Evolutionary conservation across 2,329 filamentous ascomycete genomes (phyloP), one percentile per base, ranked within the genome.

Genomic region (Neofusicoccum cordaticola): DNA sequence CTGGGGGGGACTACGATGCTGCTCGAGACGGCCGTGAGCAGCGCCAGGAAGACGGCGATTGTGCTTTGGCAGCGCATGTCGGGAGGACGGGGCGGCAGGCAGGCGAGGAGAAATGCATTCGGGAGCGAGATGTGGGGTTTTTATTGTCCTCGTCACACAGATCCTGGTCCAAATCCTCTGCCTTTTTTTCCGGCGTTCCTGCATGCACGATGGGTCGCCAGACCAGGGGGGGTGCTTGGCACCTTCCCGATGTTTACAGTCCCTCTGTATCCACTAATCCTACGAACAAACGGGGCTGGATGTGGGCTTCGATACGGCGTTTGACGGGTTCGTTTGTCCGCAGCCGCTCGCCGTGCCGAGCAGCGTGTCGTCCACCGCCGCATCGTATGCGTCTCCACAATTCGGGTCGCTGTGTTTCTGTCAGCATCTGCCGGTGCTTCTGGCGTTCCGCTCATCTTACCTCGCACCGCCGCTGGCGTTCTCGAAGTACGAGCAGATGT

Each of bases 401-500:
- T 84, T 84, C 0, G 77, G 69, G 66, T 84, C 81, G 64, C 82
- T 83, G 45, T 1, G 1, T 17, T 1, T 15, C 31, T 50, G 41
- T 69, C 13, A 48, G 39, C 11, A 45, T 22, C 22, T 2, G 15
- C 35, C 35, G 11, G 5, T 41, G 13, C 0, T 4, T 6, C 15
- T 42, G 27, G 27, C 11, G 15, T 2, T 58, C 19, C 2, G 42
- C 50, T 7, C 27, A 4, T 66, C 42, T 6, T 69, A 82, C 82
- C 76, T 80, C 0, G 79, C 72, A 2, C 82, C 82, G 7, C 80
- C 80, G n/a, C 72, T 78, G 1, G 82, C 80, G 58, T 79, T 79
- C 35, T 83, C 78, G 65, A 84, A 84, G 67, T 80, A 84, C 3
- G 80, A 83, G 69, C 82, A 84, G 12, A 84, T 78, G 56, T 84